phyloP scores from a whole-genome alignment of 108 stramenopile species.

The Cyclostephanos tholiformis region DNA sequence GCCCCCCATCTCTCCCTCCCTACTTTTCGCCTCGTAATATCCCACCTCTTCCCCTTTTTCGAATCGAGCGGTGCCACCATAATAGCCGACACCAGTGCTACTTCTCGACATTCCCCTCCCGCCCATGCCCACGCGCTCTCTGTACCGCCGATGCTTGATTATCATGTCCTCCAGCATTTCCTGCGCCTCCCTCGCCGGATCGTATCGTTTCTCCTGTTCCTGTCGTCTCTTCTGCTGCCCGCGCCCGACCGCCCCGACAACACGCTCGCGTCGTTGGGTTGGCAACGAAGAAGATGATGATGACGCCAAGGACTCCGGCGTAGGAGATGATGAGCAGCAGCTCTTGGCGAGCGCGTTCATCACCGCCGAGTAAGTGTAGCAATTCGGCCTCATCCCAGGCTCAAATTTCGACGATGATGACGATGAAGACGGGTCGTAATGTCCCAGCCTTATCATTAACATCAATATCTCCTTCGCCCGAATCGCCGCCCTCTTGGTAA shows the following conservation, averaged over 20 bases:
- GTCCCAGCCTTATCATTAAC: constrained; percentile 47
- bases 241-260: background rate
- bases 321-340: constrained; percentile 36
- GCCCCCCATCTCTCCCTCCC: constrained; percentile 1
- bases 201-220: constrained; percentile 14
- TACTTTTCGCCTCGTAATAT: constrained; percentile 6
- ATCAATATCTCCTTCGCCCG: constrained; percentile 47
- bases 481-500: constrained; percentile 40
- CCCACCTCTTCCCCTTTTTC: constrained; percentile 16
- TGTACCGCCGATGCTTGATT: constrained; percentile 38
- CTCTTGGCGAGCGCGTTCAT: constrained; percentile 66
- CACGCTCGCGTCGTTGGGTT: constrained; percentile 4
- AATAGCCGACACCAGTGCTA: constrained; percentile 5
- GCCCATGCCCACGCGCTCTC: constrained; percentile 18
- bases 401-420: constrained; percentile 27
- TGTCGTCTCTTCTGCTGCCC: background rate
- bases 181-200: constrained; percentile 52
- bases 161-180: constrained; percentile 52
- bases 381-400: constrained; percentile 47
- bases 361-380: constrained; percentile 56
- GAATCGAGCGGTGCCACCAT: constrained; percentile 15
- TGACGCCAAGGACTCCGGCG: background rate
- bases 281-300: background rate
- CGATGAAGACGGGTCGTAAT: constrained; percentile 28
- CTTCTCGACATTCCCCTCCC: constrained; percentile 30